Base-by-base conservation (phyloP, 1,284 basidiomycete genomes). In the Boletus mariae region DNA sequence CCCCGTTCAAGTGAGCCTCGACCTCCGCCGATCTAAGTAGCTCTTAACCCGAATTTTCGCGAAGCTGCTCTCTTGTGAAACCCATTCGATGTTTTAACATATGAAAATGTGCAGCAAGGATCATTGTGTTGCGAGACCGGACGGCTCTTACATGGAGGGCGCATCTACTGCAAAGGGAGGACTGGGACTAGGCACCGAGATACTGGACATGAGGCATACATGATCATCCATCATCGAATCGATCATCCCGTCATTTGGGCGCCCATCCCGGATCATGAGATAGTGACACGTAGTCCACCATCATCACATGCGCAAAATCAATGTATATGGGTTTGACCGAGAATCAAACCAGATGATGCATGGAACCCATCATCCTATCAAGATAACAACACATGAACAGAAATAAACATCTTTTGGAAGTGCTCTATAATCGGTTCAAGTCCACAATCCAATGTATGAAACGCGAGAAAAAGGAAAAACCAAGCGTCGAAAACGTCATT, bases 381-480 rank as follows among this genome's bases (percentile, higher is more conserved):
- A 26, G 25, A 26, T n/a, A n/a, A 20, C 38, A 17, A 45, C 25
- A 20, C n/a, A 43, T 26, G 26, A 26, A 28, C 35, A 47, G 12
- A 29, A 45, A 40, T 17, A 40, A 49, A 41, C 12, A 43, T 40
- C 41, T 8, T 28, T 32, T 35, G 35, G 6, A 15, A 32, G 8
- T 64, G 53, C 44, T 68, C 61, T 64, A 62, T 54, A 15, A 53
- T 44, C 25, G 47, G 35, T 42, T 45, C 44, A 53, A 52, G 63
- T 67, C 63, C 61, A 47, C 20, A 32, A 55, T 52, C 46, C 45
- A 15, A 59, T 65, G 61, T 56, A 61, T 53, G 38, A 49, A 6
- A 32, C 23, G 17, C 46, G 23, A 34, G 25, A 25, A 25, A 48
- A 29, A 59, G 20, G 48, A 17, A 45, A 29, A 59, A 49, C 28